Conservation (phyloP, 345 rosid genomes). For the Eucalyptus erythrocorys region DNA sequence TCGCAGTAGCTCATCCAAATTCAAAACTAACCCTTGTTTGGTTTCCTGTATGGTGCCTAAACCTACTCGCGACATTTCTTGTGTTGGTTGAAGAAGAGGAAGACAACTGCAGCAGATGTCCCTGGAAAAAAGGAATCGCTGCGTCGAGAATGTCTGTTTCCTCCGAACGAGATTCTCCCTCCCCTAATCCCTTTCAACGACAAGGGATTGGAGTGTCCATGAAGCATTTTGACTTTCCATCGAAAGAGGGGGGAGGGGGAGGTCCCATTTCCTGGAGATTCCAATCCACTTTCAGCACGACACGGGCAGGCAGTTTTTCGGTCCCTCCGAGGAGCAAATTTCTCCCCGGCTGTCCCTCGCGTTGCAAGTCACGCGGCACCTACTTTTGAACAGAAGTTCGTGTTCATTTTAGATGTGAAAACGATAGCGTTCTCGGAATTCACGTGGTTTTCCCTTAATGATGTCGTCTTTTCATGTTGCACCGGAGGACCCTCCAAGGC, state of each 20-base stretch:
- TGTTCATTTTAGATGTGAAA: not conserved
- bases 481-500: not conserved
- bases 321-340: not conserved
- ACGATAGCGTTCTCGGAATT: not conserved
- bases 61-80: not conserved
- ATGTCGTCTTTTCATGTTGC: not conserved
- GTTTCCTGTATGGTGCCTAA: not conserved
- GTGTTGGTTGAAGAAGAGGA: not conserved
- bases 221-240: not conserved
- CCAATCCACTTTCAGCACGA: not conserved
- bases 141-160: conserved; percentile 17
- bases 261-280: not conserved
- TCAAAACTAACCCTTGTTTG: conserved; percentile 1
- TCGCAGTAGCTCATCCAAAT: not conserved
- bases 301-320: not conserved
- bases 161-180: not conserved
- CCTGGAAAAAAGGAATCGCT: not conserved
- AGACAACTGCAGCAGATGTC: conserved; percentile 9
- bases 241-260: not conserved
- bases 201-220: conserved; percentile 4
- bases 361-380: not conserved
- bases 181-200: not conserved
- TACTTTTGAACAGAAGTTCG: not conserved
- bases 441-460: not conserved
- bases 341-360: too few species aligned